Conservation (phyloP, 2,329 filamentous ascomycete species). For the Atkinsonella hypoxylon region DNA sequence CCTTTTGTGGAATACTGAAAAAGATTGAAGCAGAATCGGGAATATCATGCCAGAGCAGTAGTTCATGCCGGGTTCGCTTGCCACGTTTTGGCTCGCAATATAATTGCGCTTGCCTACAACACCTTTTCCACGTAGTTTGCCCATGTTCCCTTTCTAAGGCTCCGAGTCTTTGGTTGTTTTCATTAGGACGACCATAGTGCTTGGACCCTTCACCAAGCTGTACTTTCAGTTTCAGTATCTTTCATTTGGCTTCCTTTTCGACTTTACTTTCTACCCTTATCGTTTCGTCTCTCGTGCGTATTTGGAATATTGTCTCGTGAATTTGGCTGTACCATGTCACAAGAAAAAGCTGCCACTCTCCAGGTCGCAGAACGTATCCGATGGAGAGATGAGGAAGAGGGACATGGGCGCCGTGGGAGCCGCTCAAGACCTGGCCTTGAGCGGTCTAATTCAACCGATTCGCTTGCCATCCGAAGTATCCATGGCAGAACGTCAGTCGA, state of each 20-base stretch:
- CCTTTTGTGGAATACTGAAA: not conserved
- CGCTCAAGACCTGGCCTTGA: constrained; percentile 8
- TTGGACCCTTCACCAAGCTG: not conserved
- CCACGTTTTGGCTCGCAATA: not conserved
- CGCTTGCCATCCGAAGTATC: constrained; percentile 29
- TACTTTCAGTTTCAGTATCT: not conserved
- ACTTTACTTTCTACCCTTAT: not conserved
- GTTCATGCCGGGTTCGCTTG: not conserved
- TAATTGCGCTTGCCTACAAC: not conserved
- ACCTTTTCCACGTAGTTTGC: not conserved
- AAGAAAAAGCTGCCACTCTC: constrained; percentile 7
- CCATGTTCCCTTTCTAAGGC: not conserved
- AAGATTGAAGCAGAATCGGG: not conserved
- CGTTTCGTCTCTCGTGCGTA: not conserved
- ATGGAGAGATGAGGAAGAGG: constrained; percentile 26
- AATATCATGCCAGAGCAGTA: not conserved
- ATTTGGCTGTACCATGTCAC: constrained; percentile 4
- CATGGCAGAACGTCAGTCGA: constrained; percentile 18
- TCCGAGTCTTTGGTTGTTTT: not conserved
- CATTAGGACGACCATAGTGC: not conserved
- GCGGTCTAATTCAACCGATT: constrained; percentile 21
- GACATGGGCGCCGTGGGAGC: constrained; percentile 11
- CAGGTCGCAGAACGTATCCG: constrained; percentile 18
- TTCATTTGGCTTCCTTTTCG: not conserved
- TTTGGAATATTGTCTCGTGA: not conserved